Evolutionary conservation across 305 asterid genomes (phyloP).

Genomic region (Euphrasia arctica): DNA sequence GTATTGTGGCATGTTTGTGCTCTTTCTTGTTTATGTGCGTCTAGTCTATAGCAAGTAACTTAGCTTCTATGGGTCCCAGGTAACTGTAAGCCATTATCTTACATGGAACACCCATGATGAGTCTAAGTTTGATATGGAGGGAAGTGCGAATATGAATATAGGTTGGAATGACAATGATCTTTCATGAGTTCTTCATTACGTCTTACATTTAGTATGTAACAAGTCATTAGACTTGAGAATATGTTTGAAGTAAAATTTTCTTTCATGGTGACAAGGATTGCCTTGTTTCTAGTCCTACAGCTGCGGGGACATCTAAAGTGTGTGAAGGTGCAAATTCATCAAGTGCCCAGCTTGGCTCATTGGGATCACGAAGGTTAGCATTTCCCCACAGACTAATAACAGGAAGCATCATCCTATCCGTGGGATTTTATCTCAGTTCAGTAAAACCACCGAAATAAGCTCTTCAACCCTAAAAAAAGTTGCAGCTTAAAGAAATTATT

Average conservation of each 20-base stretch:
- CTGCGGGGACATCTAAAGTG: conserved; percentile 35
- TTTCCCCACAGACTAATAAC: conserved; percentile 25
- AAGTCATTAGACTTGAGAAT: conserved; percentile 13
- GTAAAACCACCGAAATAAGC: conserved; percentile 39
- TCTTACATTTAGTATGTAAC: not conserved
- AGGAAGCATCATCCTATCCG: conserved; percentile 18
- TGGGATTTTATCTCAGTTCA: conserved; percentile 32
- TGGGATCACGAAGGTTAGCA: conserved; percentile 61
- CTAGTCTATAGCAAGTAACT: conserved; percentile 8
- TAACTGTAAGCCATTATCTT: conserved; percentile 9
- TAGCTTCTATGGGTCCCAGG: not conserved
- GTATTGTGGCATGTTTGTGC: conserved; percentile 4
- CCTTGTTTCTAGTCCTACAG: conserved; percentile 32
- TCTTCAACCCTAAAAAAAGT: conserved; percentile 26
- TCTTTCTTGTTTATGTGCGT: conserved; percentile 21
- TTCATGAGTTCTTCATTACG: not conserved
- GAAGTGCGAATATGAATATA: conserved; percentile 13
- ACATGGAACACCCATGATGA: not conserved
- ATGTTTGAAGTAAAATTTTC: conserved; percentile 7
- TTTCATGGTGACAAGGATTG: conserved; percentile 35
- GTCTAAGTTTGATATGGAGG: not conserved
- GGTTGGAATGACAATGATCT: conserved; percentile 17
- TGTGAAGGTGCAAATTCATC: conserved; percentile 33
- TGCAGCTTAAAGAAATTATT: conserved; percentile 47
- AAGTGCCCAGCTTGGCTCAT: conserved; percentile 31